A percentile compares a stretch with the other conserved stretches of the same genome.
Conservation (phyloP, 208 protist species). For the Trypanosoma melophagium region DNA sequence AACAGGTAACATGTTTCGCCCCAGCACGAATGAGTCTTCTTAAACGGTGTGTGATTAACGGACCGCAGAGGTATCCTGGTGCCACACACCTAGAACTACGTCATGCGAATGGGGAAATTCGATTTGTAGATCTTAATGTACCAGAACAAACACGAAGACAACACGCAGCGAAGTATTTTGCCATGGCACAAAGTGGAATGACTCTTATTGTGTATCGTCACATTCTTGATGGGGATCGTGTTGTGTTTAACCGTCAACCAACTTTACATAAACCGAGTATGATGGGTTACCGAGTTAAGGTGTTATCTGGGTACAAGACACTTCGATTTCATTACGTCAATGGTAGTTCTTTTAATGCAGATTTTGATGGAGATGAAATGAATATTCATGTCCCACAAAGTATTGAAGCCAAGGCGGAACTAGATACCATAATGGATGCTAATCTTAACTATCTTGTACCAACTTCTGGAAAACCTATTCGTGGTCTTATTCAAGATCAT, state of each 20-base stretch:
- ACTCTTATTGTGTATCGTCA: slow-evolving; percentile 96
- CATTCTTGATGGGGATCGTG: slow-evolving; percentile 95
- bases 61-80: slow-evolving; percentile 96
- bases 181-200: slow-evolving; percentile 57
- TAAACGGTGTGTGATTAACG: slow-evolving; percentile 96
- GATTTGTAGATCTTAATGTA: slow-evolving; percentile 80
- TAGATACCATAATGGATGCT: slow-evolving; percentile 92
- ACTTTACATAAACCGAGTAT: slow-evolving; percentile 99
- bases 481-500: slow-evolving; percentile 99
- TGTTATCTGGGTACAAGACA: slow-evolving; percentile 94
- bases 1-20: slow-evolving; percentile 83
- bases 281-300: slow-evolving; percentile 95
- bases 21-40: slow-evolving; percentile 85
- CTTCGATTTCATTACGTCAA: slow-evolving; percentile 99
- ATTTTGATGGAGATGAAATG: slow-evolving; percentile 99
- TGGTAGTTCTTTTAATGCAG: slow-evolving; percentile 99
- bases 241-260: slow-evolving; percentile 99
- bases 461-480: slow-evolving; percentile 96
- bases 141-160: slow-evolving; percentile 71
- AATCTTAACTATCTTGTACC: slow-evolving; percentile 97
- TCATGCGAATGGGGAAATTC: slow-evolving; percentile 65
- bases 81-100: slow-evolving; percentile 95
- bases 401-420: slow-evolving; percentile 93
- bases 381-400: slow-evolving; percentile 99
- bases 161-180: slow-evolving; percentile 79